Base-by-base conservation (phyloP, 768 basidiomycete species). In the Asterophora parasitica region DNA sequence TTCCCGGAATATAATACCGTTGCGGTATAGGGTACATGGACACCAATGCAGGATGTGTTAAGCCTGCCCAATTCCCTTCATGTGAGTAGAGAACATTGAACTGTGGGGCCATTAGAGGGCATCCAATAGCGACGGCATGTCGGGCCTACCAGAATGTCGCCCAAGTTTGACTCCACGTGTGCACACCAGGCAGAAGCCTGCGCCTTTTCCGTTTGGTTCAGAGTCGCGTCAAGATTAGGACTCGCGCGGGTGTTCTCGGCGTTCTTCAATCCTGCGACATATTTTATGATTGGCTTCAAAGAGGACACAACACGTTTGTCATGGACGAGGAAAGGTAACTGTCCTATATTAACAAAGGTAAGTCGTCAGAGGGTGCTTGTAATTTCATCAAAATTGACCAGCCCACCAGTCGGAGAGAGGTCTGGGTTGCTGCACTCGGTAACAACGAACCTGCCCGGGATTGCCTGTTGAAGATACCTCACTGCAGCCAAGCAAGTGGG, bases 261-360 rank as follows among this genome's bases (percentile, higher is more conserved):
- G 44, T 63, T 65, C 43, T 70, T 66, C 19, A 83, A 65, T n/a
- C 71, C 69, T 3, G 78, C 67, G 17, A 87, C 72, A 56, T 88
- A 87, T 54, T 78, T 78, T 26, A 83, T 61, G 57, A 91, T 89
- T 30, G 83, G 72, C 2, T 77, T 63, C 20, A 86, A 65, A 1
- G 79, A 72, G 0, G 81, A 65, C 12, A 82, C 65, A 2, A 62
- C 56, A 34, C 75, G 69, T 43, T 75, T 68, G 3, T 72, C 80
- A 66, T 88, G 80, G 0, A 74, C 75, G 30, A 91, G 63, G 56
- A 78, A 88, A 1, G 89, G 89, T 1, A 92, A 70, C 58, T 81
- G 81, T 12, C 88, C 88, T 90, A 36, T n/a, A 30, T 10, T 37
- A 32, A 9, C 9, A 35, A 19, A 34, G 7, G 26, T 27, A 42